Conservation (phyloP, 2,329 filamentous ascomycete species). For the Monosporascus ibericus region DNA sequence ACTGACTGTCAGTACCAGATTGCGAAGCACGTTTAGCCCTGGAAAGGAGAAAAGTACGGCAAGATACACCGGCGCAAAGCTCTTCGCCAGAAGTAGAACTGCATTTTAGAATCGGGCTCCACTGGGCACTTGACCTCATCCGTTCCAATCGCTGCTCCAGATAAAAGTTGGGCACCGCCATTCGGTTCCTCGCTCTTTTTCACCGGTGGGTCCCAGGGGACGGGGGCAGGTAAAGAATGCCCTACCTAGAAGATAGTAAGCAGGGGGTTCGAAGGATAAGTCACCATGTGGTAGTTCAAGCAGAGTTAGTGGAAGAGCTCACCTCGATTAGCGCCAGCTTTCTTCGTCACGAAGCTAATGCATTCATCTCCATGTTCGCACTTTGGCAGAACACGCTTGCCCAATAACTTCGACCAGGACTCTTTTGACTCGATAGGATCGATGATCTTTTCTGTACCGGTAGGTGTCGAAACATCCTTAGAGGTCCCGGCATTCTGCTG, state of each 20-base stretch:
- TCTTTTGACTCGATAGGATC: slow-evolving; percentile 71
- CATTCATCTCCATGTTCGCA: slow-evolving; percentile 91
- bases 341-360: slow-evolving; percentile 78
- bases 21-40: too few species aligned
- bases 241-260: slow-evolving; percentile 34
- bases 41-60: too few species aligned
- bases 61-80: too few species aligned
- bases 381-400: slow-evolving; percentile 64
- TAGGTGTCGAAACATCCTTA: slow-evolving; percentile 1
- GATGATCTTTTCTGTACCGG: slow-evolving; percentile 39
- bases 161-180: slow-evolving; percentile 88
- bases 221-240: slow-evolving; percentile 60
- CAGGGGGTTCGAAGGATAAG: slow-evolving; percentile 4
- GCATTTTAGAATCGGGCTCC: neutral
- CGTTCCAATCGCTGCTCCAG: slow-evolving; percentile 56
- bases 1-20: too few species aligned
- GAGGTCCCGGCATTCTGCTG: slow-evolving; percentile 3
- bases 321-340: slow-evolving; percentile 77
- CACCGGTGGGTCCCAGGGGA: slow-evolving; percentile 77
- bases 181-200: slow-evolving; percentile 76
- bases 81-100: too few species aligned
- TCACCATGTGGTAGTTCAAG: neutral
- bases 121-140: slow-evolving; percentile 1
- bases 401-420: slow-evolving; percentile 79
- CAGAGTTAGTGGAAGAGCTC: slow-evolving; percentile 22